These are phyloP conservation scores for Ustilago curta DNA, from an alignment of 1,284 basidiomycete genomes.

Conservation along the genomic window DNA sequence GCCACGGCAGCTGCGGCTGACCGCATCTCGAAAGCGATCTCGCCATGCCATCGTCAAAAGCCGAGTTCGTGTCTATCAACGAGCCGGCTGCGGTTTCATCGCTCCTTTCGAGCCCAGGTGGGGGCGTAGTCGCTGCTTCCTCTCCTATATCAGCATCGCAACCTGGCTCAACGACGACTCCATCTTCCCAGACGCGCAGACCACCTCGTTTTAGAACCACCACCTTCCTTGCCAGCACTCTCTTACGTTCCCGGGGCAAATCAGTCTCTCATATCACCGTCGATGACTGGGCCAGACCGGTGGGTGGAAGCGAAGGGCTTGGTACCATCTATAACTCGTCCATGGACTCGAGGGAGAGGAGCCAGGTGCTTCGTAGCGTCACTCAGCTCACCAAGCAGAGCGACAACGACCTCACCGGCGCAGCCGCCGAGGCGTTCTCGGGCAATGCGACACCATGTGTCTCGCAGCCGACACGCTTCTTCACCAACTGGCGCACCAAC, in stretches of 20 bases:
- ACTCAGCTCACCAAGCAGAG: conserved; percentile 39
- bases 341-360: conserved; percentile 35
- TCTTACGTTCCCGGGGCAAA: conserved; percentile 27
- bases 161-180: neutral
- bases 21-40: neutral
- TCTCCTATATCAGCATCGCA: neutral
- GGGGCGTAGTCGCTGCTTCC: neutral
- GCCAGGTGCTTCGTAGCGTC: conserved; percentile 47
- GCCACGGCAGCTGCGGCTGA: conserved; percentile 1
- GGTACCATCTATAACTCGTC: conserved; percentile 36
- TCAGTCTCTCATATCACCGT: conserved; percentile 10
- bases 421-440: conserved; percentile 35
- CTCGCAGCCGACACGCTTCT: conserved; percentile 20
- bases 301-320: conserved; percentile 49
- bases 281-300: conserved; percentile 42
- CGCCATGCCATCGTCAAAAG: conserved; percentile 30
- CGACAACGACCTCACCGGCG: conserved; percentile 32
- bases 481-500: conserved; percentile 12
- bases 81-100: conserved; percentile 11
- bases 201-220: conserved; percentile 27
- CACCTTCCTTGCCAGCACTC: conserved; percentile 23
- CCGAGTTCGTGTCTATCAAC: conserved; percentile 18
- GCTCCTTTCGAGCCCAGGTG: conserved; percentile 2
- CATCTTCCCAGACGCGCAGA: conserved; percentile 22
- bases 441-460: conserved; percentile 16